Evolutionary conservation across 139 green algal species (phyloP).

Genomic region (Edaphochlamys debaryana): DNA sequence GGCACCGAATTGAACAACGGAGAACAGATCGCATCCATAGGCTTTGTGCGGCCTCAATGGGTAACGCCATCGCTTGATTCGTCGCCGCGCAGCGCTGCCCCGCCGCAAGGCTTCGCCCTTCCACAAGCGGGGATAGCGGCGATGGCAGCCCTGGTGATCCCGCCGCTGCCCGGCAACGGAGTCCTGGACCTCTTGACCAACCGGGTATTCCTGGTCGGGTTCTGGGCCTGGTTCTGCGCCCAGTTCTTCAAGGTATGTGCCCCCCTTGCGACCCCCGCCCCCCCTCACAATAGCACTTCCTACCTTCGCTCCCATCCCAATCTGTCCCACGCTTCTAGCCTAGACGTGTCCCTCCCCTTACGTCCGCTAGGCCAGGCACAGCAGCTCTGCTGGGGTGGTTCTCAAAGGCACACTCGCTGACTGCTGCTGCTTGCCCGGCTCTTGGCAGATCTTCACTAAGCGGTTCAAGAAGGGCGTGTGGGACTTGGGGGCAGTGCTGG

Average conservation of each 20-base stretch:
- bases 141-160: slow-evolving; percentile 20
- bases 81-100: background rate
- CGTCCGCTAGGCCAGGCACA: too few relatives aligned
- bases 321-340: too few relatives aligned
- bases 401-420: too few relatives aligned
- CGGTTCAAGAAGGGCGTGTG: slow-evolving; percentile 85
- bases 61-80: slow-evolving; percentile 2
- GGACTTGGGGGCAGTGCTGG: slow-evolving; percentile 81
- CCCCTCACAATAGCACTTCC: background rate
- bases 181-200: slow-evolving; percentile 73
- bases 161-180: slow-evolving; percentile 49
- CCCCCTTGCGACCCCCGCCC: background rate
- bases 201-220: slow-evolving; percentile 88
- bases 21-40: background rate
- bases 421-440: too few relatives aligned
- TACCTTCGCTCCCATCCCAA: background rate
- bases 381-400: background rate
- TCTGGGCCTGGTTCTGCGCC: slow-evolving; percentile 88
- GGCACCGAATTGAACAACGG: too few relatives aligned
- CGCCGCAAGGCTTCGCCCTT: background rate
- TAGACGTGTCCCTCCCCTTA: too few relatives aligned
- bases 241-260: slow-evolving; percentile 84
- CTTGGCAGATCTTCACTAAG: slow-evolving; percentile 87
- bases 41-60: background rate
- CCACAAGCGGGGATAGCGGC: background rate